Evolutionary conservation across 1,284 basidiomycete genomes (phyloP).

Genomic region (Naganishia sp.): DNA sequence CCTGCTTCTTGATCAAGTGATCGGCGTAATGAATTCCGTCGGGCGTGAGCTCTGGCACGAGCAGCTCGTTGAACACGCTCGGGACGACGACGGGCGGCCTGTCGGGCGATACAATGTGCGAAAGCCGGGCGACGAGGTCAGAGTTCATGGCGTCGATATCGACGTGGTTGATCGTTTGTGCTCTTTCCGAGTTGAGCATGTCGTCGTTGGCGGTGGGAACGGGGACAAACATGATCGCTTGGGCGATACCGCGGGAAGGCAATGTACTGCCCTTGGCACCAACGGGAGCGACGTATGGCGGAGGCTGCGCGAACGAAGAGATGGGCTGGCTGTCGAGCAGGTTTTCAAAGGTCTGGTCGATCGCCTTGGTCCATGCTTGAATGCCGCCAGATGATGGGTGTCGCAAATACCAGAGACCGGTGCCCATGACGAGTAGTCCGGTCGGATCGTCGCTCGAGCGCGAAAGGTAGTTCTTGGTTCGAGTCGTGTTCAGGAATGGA

Average conservation of each 20-base stretch:
- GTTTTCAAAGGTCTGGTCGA: constrained; percentile 64
- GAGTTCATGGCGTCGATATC: constrained; percentile 88
- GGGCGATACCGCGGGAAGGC: constrained; percentile 58
- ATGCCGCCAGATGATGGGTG: constrained; percentile 72
- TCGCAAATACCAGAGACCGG: constrained; percentile 83
- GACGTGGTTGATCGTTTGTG: constrained; percentile 66
- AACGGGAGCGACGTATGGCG: constrained; percentile 22
- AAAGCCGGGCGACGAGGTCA: constrained; percentile 69
- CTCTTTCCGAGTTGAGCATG: constrained; percentile 65
- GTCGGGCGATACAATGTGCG: constrained; percentile 40
- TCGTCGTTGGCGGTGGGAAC: constrained; percentile 75
- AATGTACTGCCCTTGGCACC: constrained; percentile 3
- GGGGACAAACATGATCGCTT: constrained; percentile 72
- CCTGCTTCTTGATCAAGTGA: constrained; percentile 66
- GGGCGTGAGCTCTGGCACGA: constrained; percentile 69
- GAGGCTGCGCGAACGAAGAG: constrained; percentile 16
- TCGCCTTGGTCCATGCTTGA: constrained; percentile 70
- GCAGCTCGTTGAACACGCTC: constrained; percentile 73
- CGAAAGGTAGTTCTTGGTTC: constrained; percentile 55
- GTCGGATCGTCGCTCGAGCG: constrained; percentile 49
- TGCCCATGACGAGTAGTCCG: constrained; percentile 74
- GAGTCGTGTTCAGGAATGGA: constrained; percentile 69
- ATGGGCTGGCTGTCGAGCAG: constrained; percentile 51
- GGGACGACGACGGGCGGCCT: constrained; percentile 63
- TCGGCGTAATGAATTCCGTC: constrained; percentile 82